Evolutionary conservation across 2,329 filamentous ascomycete genomes (phyloP), one percentile per base, ranked within the genome.

Genomic region (Aureobasidium melanogenum): DNA sequence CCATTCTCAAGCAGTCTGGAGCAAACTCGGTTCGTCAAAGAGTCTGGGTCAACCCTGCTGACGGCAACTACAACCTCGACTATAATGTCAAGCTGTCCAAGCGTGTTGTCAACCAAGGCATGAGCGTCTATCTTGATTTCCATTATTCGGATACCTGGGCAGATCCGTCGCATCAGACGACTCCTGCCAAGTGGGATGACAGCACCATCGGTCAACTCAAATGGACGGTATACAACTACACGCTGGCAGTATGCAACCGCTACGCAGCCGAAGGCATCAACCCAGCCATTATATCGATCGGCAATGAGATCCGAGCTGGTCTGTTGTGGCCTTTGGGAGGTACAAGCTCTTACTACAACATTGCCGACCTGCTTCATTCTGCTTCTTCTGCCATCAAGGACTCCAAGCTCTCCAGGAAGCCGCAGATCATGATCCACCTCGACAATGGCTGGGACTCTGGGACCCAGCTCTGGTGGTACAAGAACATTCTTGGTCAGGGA

Each of bases 251-350:
- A n/a, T 67, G 77, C 67, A 69, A 77, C 52, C 69, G 72, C 1
- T 79, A 77, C 67, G 67, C 72, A 41, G 64, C 67, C 12, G 72
- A 72, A 47, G 69, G 70, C 9, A 73, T 79, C 43, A 64, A 70
- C 22, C 67, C 76, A 22, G 67, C 66, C 32, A 70, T 77, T 30
- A 75, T 79, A 3, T 75, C 66, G 5, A 68, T 74, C 19, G 73
- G 73, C 32, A 74, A 74, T 55, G 73, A 74, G 66, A 72, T 75
- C 64, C 67, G 69, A 15, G 65, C 68, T 47, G 73, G 73, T 19
- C 65, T 72, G 57, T 66, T 75, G 47, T 75, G 70, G 67, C 72
- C 72, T 2, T 60, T 68, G 0, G 73, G 71, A 28, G 62, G 69
- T 32, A 67, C 69, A 32, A 64, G 70, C 6, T 68, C 65, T 55